Evolutionary conservation across 768 basidiomycete genomes (phyloP).

Genomic region (Trametes cingulata): DNA sequence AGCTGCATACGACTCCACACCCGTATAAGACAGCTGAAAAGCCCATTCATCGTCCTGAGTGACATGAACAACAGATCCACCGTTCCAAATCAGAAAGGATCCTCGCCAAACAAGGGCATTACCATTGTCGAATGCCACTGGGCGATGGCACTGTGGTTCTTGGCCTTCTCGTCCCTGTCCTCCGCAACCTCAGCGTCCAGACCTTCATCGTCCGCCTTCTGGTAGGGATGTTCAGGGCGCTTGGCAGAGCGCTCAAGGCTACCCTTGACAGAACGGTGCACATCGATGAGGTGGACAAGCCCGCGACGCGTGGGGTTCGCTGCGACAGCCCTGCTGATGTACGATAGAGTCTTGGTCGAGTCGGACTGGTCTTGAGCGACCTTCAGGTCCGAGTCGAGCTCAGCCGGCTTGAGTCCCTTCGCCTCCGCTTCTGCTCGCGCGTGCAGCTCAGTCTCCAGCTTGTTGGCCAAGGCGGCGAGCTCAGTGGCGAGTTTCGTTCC

Average conservation of each 20-base stretch:
- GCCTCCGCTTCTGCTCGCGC: background rate
- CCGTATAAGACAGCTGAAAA: too few relatives aligned
- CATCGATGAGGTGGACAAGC: constrained; percentile 28
- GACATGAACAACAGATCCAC: too few relatives aligned
- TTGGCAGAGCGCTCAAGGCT: constrained; percentile 6
- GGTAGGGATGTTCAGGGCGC: background rate
- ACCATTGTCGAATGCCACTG: background rate
- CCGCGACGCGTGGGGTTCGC: constrained; percentile 6
- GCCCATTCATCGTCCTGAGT: too few relatives aligned
- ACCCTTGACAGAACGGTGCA: constrained; percentile 22
- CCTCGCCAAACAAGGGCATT: background rate
- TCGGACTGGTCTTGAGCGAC: background rate
- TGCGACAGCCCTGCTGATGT: constrained; percentile 16
- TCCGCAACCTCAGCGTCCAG: constrained; percentile 1
- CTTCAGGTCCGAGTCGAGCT: background rate
- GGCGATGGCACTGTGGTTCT: background rate
- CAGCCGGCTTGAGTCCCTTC: background rate
- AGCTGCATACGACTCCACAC: too few relatives aligned
- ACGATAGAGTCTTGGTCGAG: constrained; percentile 7
- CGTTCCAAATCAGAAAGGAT: background rate
- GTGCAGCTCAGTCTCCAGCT: constrained; percentile 16
- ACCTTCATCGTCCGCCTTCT: background rate
- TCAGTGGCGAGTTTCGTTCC: constrained; percentile 27
- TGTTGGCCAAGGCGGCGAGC: constrained; percentile 21
- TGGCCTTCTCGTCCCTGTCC: constrained; percentile 3